phyloP scores from a whole-genome alignment of 352 stramenopile genomes.

The Blastocystis sp. region DNA sequence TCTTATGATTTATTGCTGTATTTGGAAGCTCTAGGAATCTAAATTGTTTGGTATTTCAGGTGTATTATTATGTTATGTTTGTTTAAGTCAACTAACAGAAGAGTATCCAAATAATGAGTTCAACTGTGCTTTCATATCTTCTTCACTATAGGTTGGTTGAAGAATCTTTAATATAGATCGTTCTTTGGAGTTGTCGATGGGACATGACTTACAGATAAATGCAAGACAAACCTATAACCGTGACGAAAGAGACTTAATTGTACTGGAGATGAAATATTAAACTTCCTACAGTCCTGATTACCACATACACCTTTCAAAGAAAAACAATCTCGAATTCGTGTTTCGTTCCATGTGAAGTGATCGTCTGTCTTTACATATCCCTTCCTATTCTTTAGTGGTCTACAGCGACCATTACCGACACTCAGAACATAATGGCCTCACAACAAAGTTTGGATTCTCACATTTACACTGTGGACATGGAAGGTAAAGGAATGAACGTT shows the following conservation, averaged over 20 bases:
- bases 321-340: slow-evolving; percentile 6
- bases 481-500: slow-evolving; percentile 12
- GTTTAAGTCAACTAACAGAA: slow-evolving; percentile 16
- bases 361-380: not conserved
- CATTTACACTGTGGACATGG: not conserved
- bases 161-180: slow-evolving; percentile 20
- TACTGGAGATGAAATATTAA: not conserved
- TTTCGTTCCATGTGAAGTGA: not conserved
- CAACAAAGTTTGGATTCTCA: not conserved
- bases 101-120: slow-evolving; percentile 46
- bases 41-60: no score
- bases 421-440: slow-evolving; percentile 24
- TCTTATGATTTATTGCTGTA: no score
- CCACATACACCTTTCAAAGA: not conserved
- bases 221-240: not conserved
- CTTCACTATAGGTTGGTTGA: not conserved
- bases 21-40: no score
- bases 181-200: not conserved
- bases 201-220: slow-evolving; percentile 52
- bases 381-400: not conserved
- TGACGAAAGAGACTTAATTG: not conserved
- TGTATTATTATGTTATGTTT: no score
- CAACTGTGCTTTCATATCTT: slow-evolving; percentile 31
- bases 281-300: slow-evolving; percentile 21
- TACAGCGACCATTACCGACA: not conserved